Conservation (phyloP, 345 rosid genomes). For the Hibiscus syriacus region DNA sequence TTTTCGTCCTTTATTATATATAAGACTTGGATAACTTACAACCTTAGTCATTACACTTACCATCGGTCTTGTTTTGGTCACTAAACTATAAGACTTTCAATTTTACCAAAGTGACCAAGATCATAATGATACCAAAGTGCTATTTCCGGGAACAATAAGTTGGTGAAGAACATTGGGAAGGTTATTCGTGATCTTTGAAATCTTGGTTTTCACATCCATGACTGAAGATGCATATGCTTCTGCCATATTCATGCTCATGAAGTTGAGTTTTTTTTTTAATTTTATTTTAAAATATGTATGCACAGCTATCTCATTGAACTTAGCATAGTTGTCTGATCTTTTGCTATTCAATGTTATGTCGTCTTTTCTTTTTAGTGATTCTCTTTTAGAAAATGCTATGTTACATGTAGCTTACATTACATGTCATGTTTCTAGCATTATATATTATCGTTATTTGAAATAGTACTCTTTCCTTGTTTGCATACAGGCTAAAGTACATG, state of each 20-base stretch:
- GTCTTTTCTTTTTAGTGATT: background rate
- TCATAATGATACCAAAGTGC: too few relatives aligned
- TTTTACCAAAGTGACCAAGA: too few relatives aligned
- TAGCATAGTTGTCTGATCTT: background rate
- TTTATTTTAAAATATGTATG: too few relatives aligned
- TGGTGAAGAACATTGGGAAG: constrained; percentile 72
- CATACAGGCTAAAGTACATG: constrained; percentile 71
- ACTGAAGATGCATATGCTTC: constrained; percentile 91
- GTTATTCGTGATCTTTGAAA: constrained; percentile 85
- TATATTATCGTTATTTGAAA: background rate
- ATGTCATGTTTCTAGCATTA: background rate
- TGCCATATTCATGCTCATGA: constrained; percentile 69
- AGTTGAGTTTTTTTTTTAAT: too few relatives aligned
- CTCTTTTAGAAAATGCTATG: background rate
- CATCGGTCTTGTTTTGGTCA: too few relatives aligned
- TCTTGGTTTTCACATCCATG: constrained; percentile 84
- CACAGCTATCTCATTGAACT: background rate
- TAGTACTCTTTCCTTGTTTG: constrained; percentile 18
- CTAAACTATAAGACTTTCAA: too few relatives aligned
- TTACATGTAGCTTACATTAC: too few relatives aligned
- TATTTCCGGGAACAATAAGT: constrained; percentile 43
- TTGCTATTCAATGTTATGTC: background rate
- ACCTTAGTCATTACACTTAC: too few relatives aligned
- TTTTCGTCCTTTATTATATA: background rate
- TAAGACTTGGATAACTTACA: too few relatives aligned